These are phyloP conservation scores for Halophytophthora polymorphica DNA, from an alignment of 352 stramenopile species.

Conservation along the genomic window DNA sequence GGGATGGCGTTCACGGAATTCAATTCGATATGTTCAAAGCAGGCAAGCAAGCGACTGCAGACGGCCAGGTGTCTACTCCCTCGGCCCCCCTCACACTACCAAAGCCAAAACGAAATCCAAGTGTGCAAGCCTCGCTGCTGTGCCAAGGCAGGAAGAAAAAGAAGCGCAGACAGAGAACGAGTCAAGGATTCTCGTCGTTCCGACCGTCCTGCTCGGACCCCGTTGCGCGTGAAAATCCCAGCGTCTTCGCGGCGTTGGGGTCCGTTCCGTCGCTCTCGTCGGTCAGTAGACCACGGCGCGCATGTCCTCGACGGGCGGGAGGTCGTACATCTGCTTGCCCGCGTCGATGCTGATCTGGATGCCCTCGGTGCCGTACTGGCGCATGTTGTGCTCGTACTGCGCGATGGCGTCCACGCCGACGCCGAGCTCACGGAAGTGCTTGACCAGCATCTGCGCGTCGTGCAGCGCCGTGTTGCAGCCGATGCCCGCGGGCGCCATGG, in stretches of 20 bases:
- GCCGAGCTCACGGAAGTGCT: constrained; percentile 39
- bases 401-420: constrained; percentile 47
- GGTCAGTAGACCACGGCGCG: constrained; percentile 30
- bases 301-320: constrained; percentile 46
- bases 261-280: neutral
- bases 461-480: constrained; percentile 53
- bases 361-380: constrained; percentile 34
- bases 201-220: too few relatives aligned
- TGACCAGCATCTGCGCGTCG: constrained; percentile 46
- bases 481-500: constrained; percentile 55
- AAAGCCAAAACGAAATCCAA: too few relatives aligned
- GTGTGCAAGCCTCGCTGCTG: too few relatives aligned
- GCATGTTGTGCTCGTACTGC: constrained; percentile 53
- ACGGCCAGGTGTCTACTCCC: too few relatives aligned
- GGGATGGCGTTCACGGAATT: too few relatives aligned
- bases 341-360: constrained; percentile 43
- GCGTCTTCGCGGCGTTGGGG: neutral
- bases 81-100: too few relatives aligned
- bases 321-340: constrained; percentile 44
- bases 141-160: too few relatives aligned
- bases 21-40: too few relatives aligned
- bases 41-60: too few relatives aligned
- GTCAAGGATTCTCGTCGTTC: too few relatives aligned
- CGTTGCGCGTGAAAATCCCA: neutral
- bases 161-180: too few relatives aligned